Evolutionary conservation across 106 monocot species (phyloP).

Genomic region (Phalaenopsis aphrodite): DNA sequence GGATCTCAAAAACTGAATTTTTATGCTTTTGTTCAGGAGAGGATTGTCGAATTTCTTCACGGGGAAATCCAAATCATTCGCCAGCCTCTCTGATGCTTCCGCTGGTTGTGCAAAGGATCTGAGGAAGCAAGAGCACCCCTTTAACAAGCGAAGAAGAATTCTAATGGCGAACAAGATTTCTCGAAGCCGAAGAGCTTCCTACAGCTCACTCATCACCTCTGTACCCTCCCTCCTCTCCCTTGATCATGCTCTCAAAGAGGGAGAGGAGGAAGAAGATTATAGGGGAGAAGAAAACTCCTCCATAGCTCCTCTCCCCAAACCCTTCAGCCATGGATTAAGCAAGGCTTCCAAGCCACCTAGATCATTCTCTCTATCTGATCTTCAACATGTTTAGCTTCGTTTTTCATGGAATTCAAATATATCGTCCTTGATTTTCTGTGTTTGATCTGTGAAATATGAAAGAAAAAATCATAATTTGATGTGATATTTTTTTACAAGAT

Average conservation of each 20-base stretch:
- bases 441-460: background rate
- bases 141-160: slow-evolving; percentile 36
- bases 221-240: slow-evolving; percentile 12
- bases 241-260: background rate
- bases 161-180: slow-evolving; percentile 8
- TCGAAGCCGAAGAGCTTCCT: slow-evolving; percentile 28
- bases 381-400: slow-evolving; percentile 25
- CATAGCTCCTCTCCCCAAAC: background rate
- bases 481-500: background rate
- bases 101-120: slow-evolving; percentile 14
- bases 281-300: slow-evolving; percentile 3
- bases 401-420: background rate
- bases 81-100: slow-evolving; percentile 22
- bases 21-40: slow-evolving; percentile 22
- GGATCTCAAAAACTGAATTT: background rate
- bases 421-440: background rate
- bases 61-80: slow-evolving; percentile 61
- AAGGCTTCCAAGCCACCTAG: slow-evolving; percentile 17
- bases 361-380: slow-evolving; percentile 28
- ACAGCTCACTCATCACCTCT: slow-evolving; percentile 20
- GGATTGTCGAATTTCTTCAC: slow-evolving; percentile 64
- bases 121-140: slow-evolving; percentile 43
- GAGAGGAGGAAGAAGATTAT: slow-evolving; percentile 11
- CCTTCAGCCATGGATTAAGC: background rate
- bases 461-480: background rate